Evolutionary conservation across 176 grass and related monocot genomes (phyloP), one percentile per base, ranked within the genome.

Genomic region (Leersia perrieri): DNA sequence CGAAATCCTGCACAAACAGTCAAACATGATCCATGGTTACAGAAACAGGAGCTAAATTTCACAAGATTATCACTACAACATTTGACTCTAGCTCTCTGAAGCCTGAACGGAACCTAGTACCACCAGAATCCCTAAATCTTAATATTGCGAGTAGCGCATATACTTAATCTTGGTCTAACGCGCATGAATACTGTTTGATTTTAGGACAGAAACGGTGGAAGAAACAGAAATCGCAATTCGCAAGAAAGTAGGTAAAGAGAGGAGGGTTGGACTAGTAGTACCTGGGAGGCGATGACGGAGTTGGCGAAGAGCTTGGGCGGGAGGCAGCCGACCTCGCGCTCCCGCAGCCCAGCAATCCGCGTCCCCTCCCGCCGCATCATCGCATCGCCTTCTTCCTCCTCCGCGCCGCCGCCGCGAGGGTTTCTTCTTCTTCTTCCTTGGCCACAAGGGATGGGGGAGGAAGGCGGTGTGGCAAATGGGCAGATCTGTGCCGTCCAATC

Each of bases 291-390:
- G 82, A 49, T 85, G 33, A 85, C 20, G 61, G 76, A 15, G 74
- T 69, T 61, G 73, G 78, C 66, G 73, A 91, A 91, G 82, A 57
- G 51, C 67, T 40, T 86, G 38, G 90, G 86, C 2, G 32, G 25
- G 78, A 92, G 47, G 14, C 75, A 16, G 49, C 90, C 90, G 51
- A 85, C 49, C 86, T 91, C 90, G 9, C 90, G 84, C 35, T 79
- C 66, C 86, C 86, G 64, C 70, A 92, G 82, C 82, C 73, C 72
- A 33, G 72, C 33, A 77, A 85, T 85, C 57, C 63, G 23, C 14
- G 41, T 80, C 70, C 41, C 49, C 53, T 81, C 55, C 82, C 62
- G 41, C 64, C 76, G 55, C 87, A 85, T n/a, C n/a, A n/a, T 85
- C 71, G 25, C 49, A 72, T n/a, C 39, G 69, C 57, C 49, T 53